A percentile compares a stretch with the other conserved stretches of the same genome.
These are phyloP conservation scores for Pholiota adiposa DNA, from an alignment of 1,284 basidiomycete genomes.

Conservation along the genomic window DNA sequence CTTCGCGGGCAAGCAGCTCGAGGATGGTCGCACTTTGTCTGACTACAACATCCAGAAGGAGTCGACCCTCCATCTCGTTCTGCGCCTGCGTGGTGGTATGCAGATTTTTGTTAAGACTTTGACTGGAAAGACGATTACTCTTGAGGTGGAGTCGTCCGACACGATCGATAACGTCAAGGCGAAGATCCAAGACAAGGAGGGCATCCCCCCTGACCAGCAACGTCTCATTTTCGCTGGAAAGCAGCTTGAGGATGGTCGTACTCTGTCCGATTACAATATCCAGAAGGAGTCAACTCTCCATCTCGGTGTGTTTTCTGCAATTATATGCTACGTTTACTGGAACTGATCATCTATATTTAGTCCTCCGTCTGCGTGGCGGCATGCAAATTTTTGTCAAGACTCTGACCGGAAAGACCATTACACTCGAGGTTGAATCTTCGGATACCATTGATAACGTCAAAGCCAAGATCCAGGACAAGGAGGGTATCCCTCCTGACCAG, in stretches of 20 bases:
- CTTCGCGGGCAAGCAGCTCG: constrained; percentile 65
- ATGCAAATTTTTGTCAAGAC: constrained; percentile 79
- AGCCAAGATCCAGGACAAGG: constrained; percentile 58
- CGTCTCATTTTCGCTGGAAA: constrained; percentile 69
- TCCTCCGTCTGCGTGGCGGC: constrained; percentile 63
- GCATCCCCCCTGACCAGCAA: constrained; percentile 67
- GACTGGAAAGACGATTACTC: constrained; percentile 54
- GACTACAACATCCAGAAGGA: constrained; percentile 75
- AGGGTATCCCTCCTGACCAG: constrained; percentile 74
- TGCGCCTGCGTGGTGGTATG: constrained; percentile 76
- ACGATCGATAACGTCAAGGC: constrained; percentile 53
- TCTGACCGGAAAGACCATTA: constrained; percentile 59
- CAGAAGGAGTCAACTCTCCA: constrained; percentile 43
- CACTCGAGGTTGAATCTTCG: constrained; percentile 54
- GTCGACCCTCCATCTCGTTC: constrained; percentile 64
- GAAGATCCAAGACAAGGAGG: constrained; percentile 54
- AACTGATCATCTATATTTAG: constrained; percentile 11
- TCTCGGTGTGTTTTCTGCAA: constrained; percentile 26
- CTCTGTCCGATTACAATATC: constrained; percentile 37
- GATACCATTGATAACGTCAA: constrained; percentile 58
- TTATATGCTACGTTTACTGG: too few relatives aligned
- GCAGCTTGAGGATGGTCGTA: constrained; percentile 67
- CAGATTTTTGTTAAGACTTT: constrained; percentile 75
- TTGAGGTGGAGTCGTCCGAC: constrained; percentile 54
- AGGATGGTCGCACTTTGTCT: constrained; percentile 63